phyloP scores from a whole-genome alignment of 2,329 filamentous ascomycete genomes.

The Colletotrichum shisoi region DNA sequence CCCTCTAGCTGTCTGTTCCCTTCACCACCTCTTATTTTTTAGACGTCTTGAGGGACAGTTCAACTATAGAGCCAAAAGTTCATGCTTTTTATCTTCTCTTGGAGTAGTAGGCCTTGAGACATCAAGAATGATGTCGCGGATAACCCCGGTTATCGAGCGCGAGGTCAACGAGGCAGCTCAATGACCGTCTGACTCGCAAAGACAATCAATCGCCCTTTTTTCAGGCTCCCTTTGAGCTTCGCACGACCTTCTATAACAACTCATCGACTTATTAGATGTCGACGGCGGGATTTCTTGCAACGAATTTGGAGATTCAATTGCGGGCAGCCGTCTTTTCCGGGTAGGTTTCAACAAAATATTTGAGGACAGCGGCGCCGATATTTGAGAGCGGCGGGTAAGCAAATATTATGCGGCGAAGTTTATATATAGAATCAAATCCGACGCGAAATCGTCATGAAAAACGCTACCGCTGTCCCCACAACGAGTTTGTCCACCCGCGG shows the following conservation, averaged over 20 bases:
- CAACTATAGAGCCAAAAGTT: too few relatives aligned
- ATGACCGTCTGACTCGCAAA: neutral
- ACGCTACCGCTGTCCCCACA: neutral
- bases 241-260: slow-evolving; percentile 16
- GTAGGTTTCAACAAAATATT: neutral
- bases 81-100: neutral
- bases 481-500: slow-evolving; percentile 4
- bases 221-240: slow-evolving; percentile 22
- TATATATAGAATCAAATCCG: neutral
- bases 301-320: neutral
- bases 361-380: slow-evolving; percentile 7
- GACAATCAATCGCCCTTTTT: slow-evolving; percentile 22
- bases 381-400: neutral
- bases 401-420: neutral
- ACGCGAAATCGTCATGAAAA: neutral
- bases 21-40: neutral
- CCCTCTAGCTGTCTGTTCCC: neutral
- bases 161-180: neutral
- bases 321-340: neutral
- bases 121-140: neutral
- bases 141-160: neutral
- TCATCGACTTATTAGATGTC: slow-evolving; percentile 8
- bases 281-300: neutral
- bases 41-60: too few relatives aligned
- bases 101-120: neutral